Evolutionary conservation across 106 monocot species (phyloP), one percentile per base, ranked within the genome.

Genomic region (Posidonia australis): DNA sequence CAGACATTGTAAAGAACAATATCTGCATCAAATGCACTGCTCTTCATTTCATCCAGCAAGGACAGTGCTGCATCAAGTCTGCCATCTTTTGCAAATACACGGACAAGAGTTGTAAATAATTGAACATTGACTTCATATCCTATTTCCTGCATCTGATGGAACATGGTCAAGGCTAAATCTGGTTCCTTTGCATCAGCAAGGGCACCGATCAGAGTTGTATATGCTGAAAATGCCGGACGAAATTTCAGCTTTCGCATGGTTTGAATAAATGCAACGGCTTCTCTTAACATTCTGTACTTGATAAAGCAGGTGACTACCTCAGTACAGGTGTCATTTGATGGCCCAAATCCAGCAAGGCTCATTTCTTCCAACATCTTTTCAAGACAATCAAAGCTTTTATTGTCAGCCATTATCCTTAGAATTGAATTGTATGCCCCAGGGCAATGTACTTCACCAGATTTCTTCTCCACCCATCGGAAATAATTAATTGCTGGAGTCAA

Each of bases 171-270:
- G 0, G 90, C 87, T 29, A 79, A 51, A 68, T 91, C 98, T 4
- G 87, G 72, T 62, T 88, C 78, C 25, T 60, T 74, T 1, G 80
- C 74, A 31, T 98, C 84, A 19, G 98, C 86, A 51, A 98, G 81
- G 9, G 98, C 82, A 52, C 83, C 85, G 30, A 98, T 91, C 72
- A 98, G 59, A 43, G 70, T 76, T 9, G 79, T 83, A 44, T 98
- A 98, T 12, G 91, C 84, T n/a, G 91, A 98, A 80, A 83, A 98
- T 0, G 98, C 90, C 2, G 98, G 98, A 4, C 91, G 91, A 54
- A 85, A 91, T 59, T 91, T 87, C 11, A 81, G 73, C 22, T 71
- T 87, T 44, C 87, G 64, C 90, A 98, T 74, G 21, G 65, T 66
- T 44, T 79, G 67, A 17, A 98, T 79, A 42, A 77, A 62, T 25